Percentiles rank a stretch among this genome's conserved stretches.
These are phyloP conservation scores for Ministeria vibrans DNA, from an alignment of 78 protist genomes.

Conservation along the genomic window DNA sequence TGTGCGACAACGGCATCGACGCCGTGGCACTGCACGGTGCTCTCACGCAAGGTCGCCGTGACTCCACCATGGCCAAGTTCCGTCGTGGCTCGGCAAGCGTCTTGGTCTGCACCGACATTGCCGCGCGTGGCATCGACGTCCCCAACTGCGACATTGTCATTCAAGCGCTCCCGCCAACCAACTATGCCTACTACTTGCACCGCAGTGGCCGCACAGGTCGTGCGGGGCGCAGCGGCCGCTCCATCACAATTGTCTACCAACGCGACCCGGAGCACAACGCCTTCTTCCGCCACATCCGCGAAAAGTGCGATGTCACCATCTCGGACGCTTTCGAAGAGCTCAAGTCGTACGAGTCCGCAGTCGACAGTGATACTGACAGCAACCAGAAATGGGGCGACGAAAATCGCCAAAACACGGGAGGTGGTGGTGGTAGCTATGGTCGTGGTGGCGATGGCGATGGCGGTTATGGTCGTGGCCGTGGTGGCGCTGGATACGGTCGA, in stretches of 20 bases:
- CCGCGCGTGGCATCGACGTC: slow-evolving; percentile 81
- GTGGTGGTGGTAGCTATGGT: background rate
- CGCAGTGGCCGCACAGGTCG: slow-evolving; percentile 95
- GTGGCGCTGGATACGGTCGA: background rate
- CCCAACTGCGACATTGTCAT: slow-evolving; percentile 65
- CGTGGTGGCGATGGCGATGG: background rate
- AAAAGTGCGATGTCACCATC: background rate
- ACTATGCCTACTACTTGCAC: slow-evolving; percentile 87
- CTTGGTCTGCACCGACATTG: slow-evolving; percentile 80
- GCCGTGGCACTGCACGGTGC: slow-evolving; percentile 25
- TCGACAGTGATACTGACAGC: background rate
- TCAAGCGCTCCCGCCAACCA: slow-evolving; percentile 77
- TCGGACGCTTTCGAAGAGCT: background rate
- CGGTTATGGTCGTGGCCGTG: background rate
- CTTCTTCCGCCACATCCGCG: slow-evolving; percentile 24
- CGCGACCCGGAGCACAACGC: slow-evolving; percentile 81
- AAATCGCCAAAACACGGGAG: background rate
- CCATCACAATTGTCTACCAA: slow-evolving; percentile 77
- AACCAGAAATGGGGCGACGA: background rate
- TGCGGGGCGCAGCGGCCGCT: slow-evolving; percentile 85
- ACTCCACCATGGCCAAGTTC: slow-evolving; percentile 16
- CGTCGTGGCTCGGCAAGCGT: background rate
- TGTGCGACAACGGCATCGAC: background rate
- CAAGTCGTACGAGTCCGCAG: background rate
- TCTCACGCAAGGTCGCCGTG: slow-evolving; percentile 14